Base-by-base conservation (phyloP, 768 basidiomycete species). In the Calvatia gigantea region DNA sequence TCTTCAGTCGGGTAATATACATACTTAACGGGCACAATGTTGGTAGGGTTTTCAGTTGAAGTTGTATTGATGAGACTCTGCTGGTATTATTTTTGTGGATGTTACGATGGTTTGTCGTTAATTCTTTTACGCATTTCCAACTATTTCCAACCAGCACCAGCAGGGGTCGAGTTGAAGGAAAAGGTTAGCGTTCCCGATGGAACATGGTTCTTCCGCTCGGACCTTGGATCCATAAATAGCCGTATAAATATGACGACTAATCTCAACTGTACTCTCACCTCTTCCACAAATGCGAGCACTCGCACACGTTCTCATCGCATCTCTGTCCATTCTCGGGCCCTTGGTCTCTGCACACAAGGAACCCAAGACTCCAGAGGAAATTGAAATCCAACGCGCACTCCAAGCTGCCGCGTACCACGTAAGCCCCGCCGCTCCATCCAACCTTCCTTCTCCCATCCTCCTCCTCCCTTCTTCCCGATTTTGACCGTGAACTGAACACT, bases 331-430 rank as follows among this genome's bases (percentile, higher is more conserved):
- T 4, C 58, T 70, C 31, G 57, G 61, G 19, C 57, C 63, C 23
- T 38, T 63, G 6, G 68, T 61, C 14, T 31, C 58, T 4, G 78
- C 76, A 6, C 81, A 81, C 63, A 72, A 71, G 46, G 67, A 75
- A 41, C 77, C 79, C 4, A 73, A 70, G 60, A 74, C 75, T 0
- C 69, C 71, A 2, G 65, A 76, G 57, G 79, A 81, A 60, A 69
- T 76, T 41, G 78, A 78, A 58, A 67, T 78, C 12, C 75, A 81
- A 56, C 69, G 79, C 17, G 72, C 71, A 14, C 68, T 83, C 27
- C 77, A 81, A 57, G 76, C 74, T 38, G 79, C 81, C 23, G 80
- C 81, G 2, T 81, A 79, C 54, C 75, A 81, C 63, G 79, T 80
- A 49, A 23, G 74, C 71, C 23, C 27, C 45, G 23, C 33, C 35